Percentiles rank a stretch among this genome's conserved stretches.
Evolutionary conservation across 2,329 filamentous ascomycete species (phyloP).

Genomic region (Cercospora nicotianae): DNA sequence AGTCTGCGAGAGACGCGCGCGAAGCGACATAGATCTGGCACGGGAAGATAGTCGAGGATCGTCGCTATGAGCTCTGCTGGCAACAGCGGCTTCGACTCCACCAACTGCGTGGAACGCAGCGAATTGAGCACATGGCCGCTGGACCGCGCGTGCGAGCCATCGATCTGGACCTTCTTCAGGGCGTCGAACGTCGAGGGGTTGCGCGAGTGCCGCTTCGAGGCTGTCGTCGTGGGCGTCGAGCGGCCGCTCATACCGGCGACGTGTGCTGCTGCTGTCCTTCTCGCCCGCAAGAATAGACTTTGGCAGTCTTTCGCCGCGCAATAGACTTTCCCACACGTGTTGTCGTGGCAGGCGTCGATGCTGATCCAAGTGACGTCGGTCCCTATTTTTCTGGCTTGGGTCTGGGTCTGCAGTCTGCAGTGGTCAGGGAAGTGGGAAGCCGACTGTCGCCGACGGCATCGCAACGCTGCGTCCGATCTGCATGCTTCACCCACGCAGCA

Average conservation of each 20-base stretch:
- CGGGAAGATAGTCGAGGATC: conserved; percentile 85
- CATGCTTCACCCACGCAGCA: background rate
- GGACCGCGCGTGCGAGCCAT: conserved; percentile 24
- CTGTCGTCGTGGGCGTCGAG: conserved; percentile 22
- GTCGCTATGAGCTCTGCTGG: conserved; percentile 89
- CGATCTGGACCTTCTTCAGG: conserved; percentile 34
- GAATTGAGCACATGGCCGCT: conserved; percentile 64
- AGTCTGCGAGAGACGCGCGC: conserved; percentile 81
- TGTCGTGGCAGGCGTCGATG: background rate
- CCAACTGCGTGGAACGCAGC: conserved; percentile 76
- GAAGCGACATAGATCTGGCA: conserved; percentile 80
- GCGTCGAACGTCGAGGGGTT: conserved; percentile 35
- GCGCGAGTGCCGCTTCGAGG: conserved; percentile 28
- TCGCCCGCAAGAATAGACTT: background rate
- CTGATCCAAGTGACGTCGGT: conserved; percentile 4
- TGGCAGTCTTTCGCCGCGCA: background rate
- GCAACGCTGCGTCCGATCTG: background rate
- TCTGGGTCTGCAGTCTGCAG: background rate
- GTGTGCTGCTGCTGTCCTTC: background rate
- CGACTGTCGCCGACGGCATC: background rate
- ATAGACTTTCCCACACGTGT: conserved; percentile 3
- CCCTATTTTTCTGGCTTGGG: background rate
- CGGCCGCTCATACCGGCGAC: conserved; percentile 28
- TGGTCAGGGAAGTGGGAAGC: background rate
- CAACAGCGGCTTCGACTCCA: conserved; percentile 73